Conservation (phyloP, 208 protist species). For the Spongospora subterranea region DNA sequence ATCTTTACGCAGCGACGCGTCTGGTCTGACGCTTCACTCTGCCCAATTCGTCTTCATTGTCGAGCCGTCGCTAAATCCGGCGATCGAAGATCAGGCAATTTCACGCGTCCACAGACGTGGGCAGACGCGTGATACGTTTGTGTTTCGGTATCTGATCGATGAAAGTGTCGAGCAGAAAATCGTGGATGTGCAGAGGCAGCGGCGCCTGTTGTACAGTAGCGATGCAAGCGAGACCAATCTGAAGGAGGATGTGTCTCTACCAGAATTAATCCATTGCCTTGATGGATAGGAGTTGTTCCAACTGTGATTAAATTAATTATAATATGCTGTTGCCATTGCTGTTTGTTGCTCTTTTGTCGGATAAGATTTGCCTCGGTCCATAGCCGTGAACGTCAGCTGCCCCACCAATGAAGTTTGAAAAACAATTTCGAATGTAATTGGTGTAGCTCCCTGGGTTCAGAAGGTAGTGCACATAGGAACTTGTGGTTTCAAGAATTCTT, state of each 20-base stretch:
- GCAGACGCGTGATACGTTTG: conserved; percentile 40
- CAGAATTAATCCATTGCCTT: neutral
- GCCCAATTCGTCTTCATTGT: conserved; percentile 65
- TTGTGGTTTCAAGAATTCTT: too few species aligned
- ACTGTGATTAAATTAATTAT: neutral
- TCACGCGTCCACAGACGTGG: conserved; percentile 62
- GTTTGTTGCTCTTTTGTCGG: too few species aligned
- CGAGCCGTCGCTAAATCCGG: conserved; percentile 72
- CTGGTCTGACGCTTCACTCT: conserved; percentile 64
- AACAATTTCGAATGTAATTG: too few species aligned
- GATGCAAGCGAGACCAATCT: neutral
- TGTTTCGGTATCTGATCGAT: conserved; percentile 51
- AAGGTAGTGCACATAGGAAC: too few species aligned
- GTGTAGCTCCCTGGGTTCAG: too few species aligned
- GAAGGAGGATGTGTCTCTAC: conserved; percentile 7
- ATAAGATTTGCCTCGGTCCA: too few species aligned
- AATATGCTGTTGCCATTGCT: too few species aligned
- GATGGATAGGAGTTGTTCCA: neutral
- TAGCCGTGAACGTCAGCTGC: too few species aligned
- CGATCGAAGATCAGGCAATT: conserved; percentile 68
- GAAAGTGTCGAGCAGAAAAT: conserved; percentile 61
- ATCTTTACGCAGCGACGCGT: conserved; percentile 55
- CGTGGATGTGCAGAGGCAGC: conserved; percentile 58
- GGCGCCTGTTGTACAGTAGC: neutral
- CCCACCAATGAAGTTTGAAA: too few species aligned